Base-by-base conservation (phyloP, 768 basidiomycete species). In the Arthromyces matolae region DNA sequence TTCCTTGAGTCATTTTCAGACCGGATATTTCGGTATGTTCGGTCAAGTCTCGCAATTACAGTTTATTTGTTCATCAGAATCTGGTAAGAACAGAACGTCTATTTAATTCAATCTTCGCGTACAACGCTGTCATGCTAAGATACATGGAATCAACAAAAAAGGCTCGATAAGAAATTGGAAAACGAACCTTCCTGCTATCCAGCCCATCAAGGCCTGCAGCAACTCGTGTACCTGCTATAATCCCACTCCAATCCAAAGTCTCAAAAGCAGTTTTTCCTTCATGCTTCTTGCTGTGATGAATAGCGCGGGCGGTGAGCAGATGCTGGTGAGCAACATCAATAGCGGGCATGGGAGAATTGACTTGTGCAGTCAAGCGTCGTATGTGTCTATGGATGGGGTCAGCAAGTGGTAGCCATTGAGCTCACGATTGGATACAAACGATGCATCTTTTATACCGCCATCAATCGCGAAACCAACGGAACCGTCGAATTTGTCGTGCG, bases 401-500 rank as follows among this genome's bases (percentile, higher is more conserved):
- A 52, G 24, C 28, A 37, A 43, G 42, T 8, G 16, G 22, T 7
- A 24, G 27, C 50, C 5, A 12, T n/a, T 22, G 27, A 42, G 36
- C 31, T 5, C 37, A 23, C 9, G 19, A 39, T 23, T 18, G n/a
- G 18, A 2, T 5, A 70, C 77, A 36, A 59, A 83, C 76, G 77
- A 66, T 0, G 89, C 85, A 59, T 93, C 92, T 59, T 92, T 92
- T 59, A 95, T 81, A 14, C 90, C 93, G n/a, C 88, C 88, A 37
- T 89, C 83, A 40, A 93, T 79, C 10, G 83, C 70, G 62, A 95
- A 93, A 12, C 91, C 93, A 14, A 68, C 70, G 8, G 75, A 70
- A 18, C 81, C 87, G 47, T 89, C 84, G 59, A 93, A 94, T 27
- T 78, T 70, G 65, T 91, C 83, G 45, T 80, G 69, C 9, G 81